Evolutionary conservation across 352 stramenopile species (phyloP).

Genomic region (Globisporangium splendens): DNA sequence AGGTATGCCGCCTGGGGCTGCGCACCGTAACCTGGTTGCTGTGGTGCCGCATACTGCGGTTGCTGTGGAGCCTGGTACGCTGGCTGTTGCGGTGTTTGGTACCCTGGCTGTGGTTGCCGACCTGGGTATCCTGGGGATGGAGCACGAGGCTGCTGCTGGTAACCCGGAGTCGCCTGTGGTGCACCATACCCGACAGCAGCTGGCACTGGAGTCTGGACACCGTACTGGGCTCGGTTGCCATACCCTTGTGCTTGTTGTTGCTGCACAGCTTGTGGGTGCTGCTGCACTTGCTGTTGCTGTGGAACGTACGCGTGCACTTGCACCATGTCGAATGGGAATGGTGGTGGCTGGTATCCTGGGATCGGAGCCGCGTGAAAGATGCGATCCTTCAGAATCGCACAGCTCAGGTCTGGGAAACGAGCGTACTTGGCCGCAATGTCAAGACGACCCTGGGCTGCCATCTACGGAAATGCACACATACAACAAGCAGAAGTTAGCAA

Average conservation of each 20-base stretch:
- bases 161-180: constrained; percentile 25
- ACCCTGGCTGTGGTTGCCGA: constrained; percentile 20
- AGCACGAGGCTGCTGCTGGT: constrained; percentile 34
- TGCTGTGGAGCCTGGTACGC: constrained; percentile 10
- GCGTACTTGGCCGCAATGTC: constrained; percentile 93
- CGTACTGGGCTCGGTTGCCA: constrained; percentile 39
- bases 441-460: constrained; percentile 91
- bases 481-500: constrained; percentile 1
- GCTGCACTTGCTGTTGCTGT: constrained; percentile 55
- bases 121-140: constrained; percentile 37
- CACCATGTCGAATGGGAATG: constrained; percentile 82
- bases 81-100: constrained; percentile 11
- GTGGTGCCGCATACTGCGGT: constrained; percentile 12
- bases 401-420: constrained; percentile 72
- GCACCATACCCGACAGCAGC: constrained; percentile 29
- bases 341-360: constrained; percentile 73
- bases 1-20: constrained; percentile 27
- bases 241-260: constrained; percentile 34
- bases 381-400: constrained; percentile 80
- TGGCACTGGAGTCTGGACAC: constrained; percentile 29
- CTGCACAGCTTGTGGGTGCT: constrained; percentile 37
- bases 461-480: constrained; percentile 29
- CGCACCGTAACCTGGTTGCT: constrained; percentile 18
- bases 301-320: constrained; percentile 53
- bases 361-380: constrained; percentile 82